These are phyloP conservation scores for Dittrichia graveolens DNA, from an alignment of 129 eudicot species.

Conservation along the genomic window DNA sequence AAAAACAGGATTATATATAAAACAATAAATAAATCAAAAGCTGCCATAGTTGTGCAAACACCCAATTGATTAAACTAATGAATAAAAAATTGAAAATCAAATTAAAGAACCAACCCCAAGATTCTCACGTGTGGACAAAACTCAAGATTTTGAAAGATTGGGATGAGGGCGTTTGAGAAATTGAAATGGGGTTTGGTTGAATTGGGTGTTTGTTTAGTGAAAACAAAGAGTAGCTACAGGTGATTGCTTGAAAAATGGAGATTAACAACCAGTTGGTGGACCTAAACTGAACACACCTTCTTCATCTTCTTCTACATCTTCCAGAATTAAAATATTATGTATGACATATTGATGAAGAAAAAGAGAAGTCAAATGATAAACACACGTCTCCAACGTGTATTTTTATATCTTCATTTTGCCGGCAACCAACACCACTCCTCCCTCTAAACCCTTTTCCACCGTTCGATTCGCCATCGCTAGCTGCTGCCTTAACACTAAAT, in stretches of 20 bases:
- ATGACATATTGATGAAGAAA: slow-evolving; percentile 20
- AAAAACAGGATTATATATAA: slow-evolving; percentile 34
- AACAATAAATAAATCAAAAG: slow-evolving; percentile 19
- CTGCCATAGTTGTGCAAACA: slow-evolving; percentile 28
- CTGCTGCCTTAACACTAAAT: too few relatives aligned
- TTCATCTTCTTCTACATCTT: slow-evolving; percentile 13
- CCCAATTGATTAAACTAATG: slow-evolving; percentile 27
- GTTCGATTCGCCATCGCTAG: neutral
- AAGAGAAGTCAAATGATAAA: slow-evolving; percentile 43
- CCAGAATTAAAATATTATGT: neutral
- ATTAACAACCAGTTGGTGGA: slow-evolving; percentile 97
- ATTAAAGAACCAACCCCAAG: slow-evolving; percentile 33
- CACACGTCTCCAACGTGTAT: slow-evolving; percentile 54
- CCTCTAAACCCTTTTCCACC: neutral
- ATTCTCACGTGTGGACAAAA: slow-evolving; percentile 61
- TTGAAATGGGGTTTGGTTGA: slow-evolving; percentile 34
- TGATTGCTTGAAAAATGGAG: slow-evolving; percentile 65
- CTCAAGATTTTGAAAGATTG: slow-evolving; percentile 29
- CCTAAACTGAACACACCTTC: slow-evolving; percentile 49
- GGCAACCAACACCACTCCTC: slow-evolving; percentile 33
- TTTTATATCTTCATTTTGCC: slow-evolving; percentile 38
- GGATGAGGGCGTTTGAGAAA: slow-evolving; percentile 26
- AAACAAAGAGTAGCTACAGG: slow-evolving; percentile 18
- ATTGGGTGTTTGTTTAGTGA: slow-evolving; percentile 31
- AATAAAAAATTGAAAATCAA: slow-evolving; percentile 13